Base-by-base conservation (phyloP, 371 early-diverging fungal genomes). In the Nematocida sp. region DNA sequence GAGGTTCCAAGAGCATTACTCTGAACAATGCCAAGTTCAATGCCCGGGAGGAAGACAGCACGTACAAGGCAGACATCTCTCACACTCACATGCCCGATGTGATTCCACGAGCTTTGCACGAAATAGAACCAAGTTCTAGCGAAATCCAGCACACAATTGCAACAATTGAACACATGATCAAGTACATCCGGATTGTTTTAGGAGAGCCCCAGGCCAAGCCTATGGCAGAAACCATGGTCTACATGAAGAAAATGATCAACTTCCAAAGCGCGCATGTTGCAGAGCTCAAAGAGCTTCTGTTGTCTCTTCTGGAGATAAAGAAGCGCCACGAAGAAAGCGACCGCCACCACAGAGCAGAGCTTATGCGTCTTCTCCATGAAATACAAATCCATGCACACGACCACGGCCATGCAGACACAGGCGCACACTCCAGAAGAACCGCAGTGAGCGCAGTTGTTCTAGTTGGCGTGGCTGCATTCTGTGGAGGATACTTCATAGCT, bases 121-220 rank as follows among this genome's bases (percentile, higher is more conserved):
- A 77, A 13, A 55, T 82, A 17, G 19, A 50, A 7, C 82, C 78
- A 49, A 58, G 77, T 8, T 52, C 75, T 13, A 57, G 67, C 29
- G 83, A 83, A 38, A 57, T 80, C 37, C 77, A 75, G 76, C 77
- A 80, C 64, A 67, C 80, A 31, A 81, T 84, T 15, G 46, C 79
- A 11, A 58, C 77, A 19, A 48, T 80, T 1, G 77, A 67, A 50
- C 77, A 82, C 54, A 62, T 79, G 31, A 70, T 63, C 1, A 63
- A 77, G 25, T 84, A 82, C 54, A 31, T 81, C 17, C 57, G 75
- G 32, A n/a, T 70, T 25, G 78, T 80, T 0, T 34, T 84, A 8
- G 82, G 84, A 0, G 67, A 74, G 34, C 70, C 80, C n/a, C 51
- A 64, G 21, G 51, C 56, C 2, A 54, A 67, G 43, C 62, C 67